Conservation (phyloP, 768 basidiomycete species). For the Lactifluus piperatus region DNA sequence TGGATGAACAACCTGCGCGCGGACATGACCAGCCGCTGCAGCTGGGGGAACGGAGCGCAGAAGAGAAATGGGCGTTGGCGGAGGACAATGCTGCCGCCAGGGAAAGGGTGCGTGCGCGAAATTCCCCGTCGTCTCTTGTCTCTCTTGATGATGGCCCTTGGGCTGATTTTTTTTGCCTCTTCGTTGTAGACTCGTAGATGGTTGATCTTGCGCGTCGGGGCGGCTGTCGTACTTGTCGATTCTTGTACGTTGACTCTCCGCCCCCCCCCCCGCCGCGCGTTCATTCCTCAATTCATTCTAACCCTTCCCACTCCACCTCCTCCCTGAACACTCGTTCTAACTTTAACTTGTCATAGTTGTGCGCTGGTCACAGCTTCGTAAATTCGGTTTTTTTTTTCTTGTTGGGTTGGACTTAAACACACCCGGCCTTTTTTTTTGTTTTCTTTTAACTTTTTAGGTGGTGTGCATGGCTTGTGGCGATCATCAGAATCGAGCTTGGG, state of each 20-base stretch:
- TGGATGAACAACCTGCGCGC: conserved; percentile 9
- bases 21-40: neutral
- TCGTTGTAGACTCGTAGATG: conserved; percentile 46
- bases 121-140: neutral
- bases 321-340: too few species aligned
- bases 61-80: conserved; percentile 29
- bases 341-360: too few species aligned
- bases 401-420: neutral
- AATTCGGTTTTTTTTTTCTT: conserved; percentile 9
- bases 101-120: conserved; percentile 4
- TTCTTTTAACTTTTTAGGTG: neutral
- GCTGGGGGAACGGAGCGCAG: neutral
- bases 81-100: too few species aligned
- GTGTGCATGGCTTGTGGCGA: neutral
- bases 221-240: conserved; percentile 52
- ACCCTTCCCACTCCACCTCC: neutral
- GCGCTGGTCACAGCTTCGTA: conserved; percentile 66
- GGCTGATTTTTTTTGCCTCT: neutral
- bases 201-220: conserved; percentile 51
- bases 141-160: neutral
- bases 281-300: too few species aligned
- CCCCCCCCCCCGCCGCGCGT: too few species aligned
- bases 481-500: conserved; percentile 11
- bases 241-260: conserved; percentile 62
- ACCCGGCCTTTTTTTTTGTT: too few species aligned